Evolutionary conservation across 192 early-diverging fungal species (phyloP), one percentile per base, ranked within the genome.

Genomic region (Dimargaris xerosporica): DNA sequence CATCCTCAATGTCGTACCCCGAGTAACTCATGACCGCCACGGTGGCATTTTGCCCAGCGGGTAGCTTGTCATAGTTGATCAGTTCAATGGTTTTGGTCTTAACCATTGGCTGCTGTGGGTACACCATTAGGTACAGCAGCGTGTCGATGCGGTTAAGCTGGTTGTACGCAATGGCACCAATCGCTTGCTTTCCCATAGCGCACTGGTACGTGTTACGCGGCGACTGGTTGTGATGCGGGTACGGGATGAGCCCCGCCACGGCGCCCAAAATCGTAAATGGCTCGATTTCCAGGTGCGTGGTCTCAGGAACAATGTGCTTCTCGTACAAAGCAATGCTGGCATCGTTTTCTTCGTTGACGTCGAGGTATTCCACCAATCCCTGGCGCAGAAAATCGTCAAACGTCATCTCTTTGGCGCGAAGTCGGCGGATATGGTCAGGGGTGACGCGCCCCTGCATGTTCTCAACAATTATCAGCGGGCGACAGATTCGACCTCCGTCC

Each of bases 161-260:
- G 67, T 98, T 98, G 67, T 92, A 94, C 11, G 84, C 92, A 59
- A 96, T 95, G 19, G 90, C 89, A 19, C 95, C 95, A 56, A 98
- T 98, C 42, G 96, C 93, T 77, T 98, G 96, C 71, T 98, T 98
- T 65, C 92, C 92, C 96, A 98, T 98, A 71, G 93, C 93, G 62
- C 87, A 96, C 80, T 97, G 95, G 72, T 96, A 97, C 17, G 93
- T 96, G 78, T 96, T 96, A 75, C 95, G 86, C 34, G 95, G 93
- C 61, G 89, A 91, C 75, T 98, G 95, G 73, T 98, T 98, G 76
- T 98, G 95, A 73, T 98, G 91, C 44, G 93, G 93, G 70, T 92
- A 98, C 43, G 95, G 95, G 82, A 98, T 96, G 47, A 98, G 72
- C 7, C 93, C 93, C n/a, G 95, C 95, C 17, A 96, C 93, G 21